phyloP scores from a whole-genome alignment of 371 early-diverging fungal genomes.

The Apophysomyces elegans region DNA sequence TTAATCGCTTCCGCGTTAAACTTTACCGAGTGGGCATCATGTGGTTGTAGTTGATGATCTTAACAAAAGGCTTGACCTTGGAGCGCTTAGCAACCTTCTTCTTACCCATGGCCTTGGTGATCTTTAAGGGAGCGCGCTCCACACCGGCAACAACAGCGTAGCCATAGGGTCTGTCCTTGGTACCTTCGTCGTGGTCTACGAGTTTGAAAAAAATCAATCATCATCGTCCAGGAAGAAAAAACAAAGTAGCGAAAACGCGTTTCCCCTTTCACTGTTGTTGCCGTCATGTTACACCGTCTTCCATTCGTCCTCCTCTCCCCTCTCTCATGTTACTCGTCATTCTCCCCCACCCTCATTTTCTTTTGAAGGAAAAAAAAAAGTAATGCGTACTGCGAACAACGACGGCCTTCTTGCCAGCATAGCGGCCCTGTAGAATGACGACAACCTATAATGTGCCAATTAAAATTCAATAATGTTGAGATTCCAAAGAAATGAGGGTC shows the following conservation, averaged over 20 bases:
- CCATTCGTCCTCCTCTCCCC: not conserved
- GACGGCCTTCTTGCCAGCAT: constrained; percentile 99
- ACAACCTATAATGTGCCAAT: constrained; percentile 74
- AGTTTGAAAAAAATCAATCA: not conserved
- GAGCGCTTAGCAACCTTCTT: constrained; percentile 95
- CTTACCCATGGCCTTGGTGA: constrained; percentile 92
- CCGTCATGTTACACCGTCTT: no score
- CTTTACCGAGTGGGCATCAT: constrained; percentile 96
- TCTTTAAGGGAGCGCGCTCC: constrained; percentile 95
- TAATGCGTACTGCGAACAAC: constrained; percentile 87
- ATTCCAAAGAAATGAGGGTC: not conserved
- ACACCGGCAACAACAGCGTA: constrained; percentile 98
- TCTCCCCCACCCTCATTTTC: not conserved
- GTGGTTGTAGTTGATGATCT: constrained; percentile 98
- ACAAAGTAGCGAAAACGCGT: not conserved
- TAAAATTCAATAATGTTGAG: not conserved
- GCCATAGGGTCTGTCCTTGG: constrained; percentile 93
- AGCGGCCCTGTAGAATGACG: constrained; percentile 95
- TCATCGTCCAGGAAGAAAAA: not conserved
- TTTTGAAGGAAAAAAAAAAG: constrained; percentile 5
- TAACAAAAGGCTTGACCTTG: constrained; percentile 97
- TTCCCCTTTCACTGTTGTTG: not conserved
- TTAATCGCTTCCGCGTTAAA: not conserved
- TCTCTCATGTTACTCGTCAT: constrained; percentile 14
- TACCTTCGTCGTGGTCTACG: constrained; percentile 82